Evolutionary conservation across 352 stramenopile species (phyloP), one percentile per base, ranked within the genome.

Genomic region (Lagenidium giganteum): DNA sequence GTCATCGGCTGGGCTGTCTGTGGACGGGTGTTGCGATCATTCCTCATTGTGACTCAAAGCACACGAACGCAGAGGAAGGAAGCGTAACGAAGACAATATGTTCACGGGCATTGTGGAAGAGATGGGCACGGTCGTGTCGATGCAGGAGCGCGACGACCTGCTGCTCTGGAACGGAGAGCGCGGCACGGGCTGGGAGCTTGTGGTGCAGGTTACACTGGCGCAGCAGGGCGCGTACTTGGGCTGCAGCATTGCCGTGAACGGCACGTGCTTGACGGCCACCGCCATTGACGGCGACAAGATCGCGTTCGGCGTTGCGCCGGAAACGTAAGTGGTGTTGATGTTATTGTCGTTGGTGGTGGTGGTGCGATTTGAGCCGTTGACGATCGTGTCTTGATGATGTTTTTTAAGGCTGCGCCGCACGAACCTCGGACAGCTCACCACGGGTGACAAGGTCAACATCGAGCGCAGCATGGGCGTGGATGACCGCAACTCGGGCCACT

Each of bases 41-140:
- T n/a, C n/a, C n/a, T n/a, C n/a, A n/a, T n/a, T n/a, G n/a, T n/a
- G n/a, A n/a, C n/a, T n/a, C n/a, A n/a, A n/a, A n/a, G n/a, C n/a
- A n/a, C 12, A 53, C 44, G 7, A 62, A 66, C 32, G 58, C 53
- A 17, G n/a, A 25, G 26, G n/a, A 57, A 42, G 40, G 16, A 13
- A 33, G 16, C 40, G 34, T 16, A 32, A 8, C 32, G 8, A 16
- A 9, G 32, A n/a, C 36, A 66, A 13, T 25, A 90, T 99, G 94
- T 99, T 99, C 71, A 98, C 93, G 7, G 96, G 96, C 26, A 99
- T 99, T 69, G 84, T 99, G 32, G 95, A 99, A 70, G 96, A 99
- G 80, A 98, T 99, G 65, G 96, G 96, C 44, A 88, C 70, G 27
- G 92, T 99, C 30, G 70, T 97, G 42, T 85, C 76, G 30, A 84